A percentile compares a stretch with the other conserved stretches of the same genome.
Evolutionary conservation across 2,329 filamentous ascomycete species (phyloP).

Genomic region (Leptographium lundbergii): DNA sequence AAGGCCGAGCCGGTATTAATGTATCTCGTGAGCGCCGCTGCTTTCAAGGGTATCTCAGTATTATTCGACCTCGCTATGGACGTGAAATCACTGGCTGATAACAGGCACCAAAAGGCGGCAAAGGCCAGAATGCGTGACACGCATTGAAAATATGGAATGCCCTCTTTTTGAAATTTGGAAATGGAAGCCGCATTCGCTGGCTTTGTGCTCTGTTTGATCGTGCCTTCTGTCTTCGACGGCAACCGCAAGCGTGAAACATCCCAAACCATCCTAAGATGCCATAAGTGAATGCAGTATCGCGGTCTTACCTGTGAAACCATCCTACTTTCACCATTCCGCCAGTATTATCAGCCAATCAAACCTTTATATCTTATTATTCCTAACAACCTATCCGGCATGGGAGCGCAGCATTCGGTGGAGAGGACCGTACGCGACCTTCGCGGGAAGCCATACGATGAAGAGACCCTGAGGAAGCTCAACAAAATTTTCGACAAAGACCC

Average conservation of each 20-base stretch:
- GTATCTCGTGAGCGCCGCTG: too few relatives aligned
- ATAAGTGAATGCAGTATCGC: not conserved
- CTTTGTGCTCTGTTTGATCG: not conserved
- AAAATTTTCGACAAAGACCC: conserved; percentile 8
- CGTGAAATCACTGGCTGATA: too few relatives aligned
- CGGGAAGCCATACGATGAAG: conserved; percentile 4
- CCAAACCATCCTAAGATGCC: not conserved
- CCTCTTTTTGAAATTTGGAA: not conserved
- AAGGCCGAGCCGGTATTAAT: too few relatives aligned
- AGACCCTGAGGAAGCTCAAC: conserved; percentile 7
- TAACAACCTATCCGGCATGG: not conserved
- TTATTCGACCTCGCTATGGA: too few relatives aligned
- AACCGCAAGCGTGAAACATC: not conserved
- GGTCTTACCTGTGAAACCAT: not conserved
- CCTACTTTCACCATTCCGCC: not conserved
- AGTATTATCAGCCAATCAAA: not conserved
- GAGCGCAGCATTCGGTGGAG: conserved; percentile 10
- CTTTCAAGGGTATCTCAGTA: too few relatives aligned
- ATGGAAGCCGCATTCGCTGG: not conserved
- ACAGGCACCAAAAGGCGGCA: too few relatives aligned
- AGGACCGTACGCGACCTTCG: conserved; percentile 6
- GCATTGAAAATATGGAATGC: not conserved
- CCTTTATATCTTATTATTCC: not conserved
- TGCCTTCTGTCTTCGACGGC: not conserved
- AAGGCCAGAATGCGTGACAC: too few relatives aligned